A percentile compares a stretch with the other conserved stretches of the same genome.
phyloP scores from a whole-genome alignment of 768 basidiomycete species.

The Candolleomyces eurysporus region DNA sequence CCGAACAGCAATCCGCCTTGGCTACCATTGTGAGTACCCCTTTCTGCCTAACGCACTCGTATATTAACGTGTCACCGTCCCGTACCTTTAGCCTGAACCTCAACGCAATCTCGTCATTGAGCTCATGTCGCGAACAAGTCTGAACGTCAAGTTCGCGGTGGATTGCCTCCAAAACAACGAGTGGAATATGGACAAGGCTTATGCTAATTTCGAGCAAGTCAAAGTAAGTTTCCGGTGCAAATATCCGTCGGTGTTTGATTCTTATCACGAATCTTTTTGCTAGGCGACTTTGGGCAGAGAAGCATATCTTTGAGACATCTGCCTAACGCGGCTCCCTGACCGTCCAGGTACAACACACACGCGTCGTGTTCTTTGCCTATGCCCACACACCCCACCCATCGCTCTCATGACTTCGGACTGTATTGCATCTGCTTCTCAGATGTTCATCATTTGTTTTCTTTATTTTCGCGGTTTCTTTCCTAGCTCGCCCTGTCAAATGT shows the following conservation, averaged over 20 bases:
- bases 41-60: constrained; percentile 4
- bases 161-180: constrained; percentile 83
- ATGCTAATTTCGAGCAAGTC: constrained; percentile 85
- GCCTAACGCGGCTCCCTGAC: background rate
- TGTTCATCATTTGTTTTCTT: background rate
- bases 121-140: constrained; percentile 67
- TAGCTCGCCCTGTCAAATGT: background rate
- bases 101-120: constrained; percentile 72
- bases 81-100: constrained; percentile 53
- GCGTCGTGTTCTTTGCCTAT: background rate
- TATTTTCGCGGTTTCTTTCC: background rate
- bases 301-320: constrained; percentile 43
- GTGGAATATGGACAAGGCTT: constrained; percentile 80
- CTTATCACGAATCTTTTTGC: constrained; percentile 21
- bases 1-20: constrained; percentile 51
- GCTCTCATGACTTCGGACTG: background rate
- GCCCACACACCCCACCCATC: background rate
- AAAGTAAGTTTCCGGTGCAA: constrained; percentile 54
- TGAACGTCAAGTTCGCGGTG: constrained; percentile 78
- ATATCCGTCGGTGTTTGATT: constrained; percentile 9
- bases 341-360: background rate
- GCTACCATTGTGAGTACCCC: constrained; percentile 52
- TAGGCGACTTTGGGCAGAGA: constrained; percentile 53
- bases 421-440: background rate
- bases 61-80: background rate